A percentile compares a stretch with the other conserved stretches of the same genome.
These are phyloP conservation scores for Citrus sp. DNA, from an alignment of 345 rosid genomes.

Conservation along the genomic window DNA sequence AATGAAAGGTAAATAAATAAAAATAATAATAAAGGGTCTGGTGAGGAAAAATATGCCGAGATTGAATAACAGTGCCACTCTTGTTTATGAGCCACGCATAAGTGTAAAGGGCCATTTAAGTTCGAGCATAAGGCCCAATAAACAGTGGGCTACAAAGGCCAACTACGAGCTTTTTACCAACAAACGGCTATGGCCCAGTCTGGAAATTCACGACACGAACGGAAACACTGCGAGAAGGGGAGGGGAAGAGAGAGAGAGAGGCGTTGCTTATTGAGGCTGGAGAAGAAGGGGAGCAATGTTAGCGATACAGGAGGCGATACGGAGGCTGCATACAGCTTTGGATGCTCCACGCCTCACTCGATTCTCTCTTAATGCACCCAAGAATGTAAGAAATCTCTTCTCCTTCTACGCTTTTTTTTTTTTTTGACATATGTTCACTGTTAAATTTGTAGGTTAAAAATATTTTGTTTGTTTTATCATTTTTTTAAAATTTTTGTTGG, in stretches of 20 bases:
- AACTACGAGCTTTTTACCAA: neutral
- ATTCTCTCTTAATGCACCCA: slow-evolving; percentile 57
- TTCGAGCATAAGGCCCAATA: no score
- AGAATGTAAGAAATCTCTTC: slow-evolving; percentile 37
- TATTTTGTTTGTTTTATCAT: neutral
- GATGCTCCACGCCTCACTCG: slow-evolving; percentile 46
- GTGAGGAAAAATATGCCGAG: neutral
- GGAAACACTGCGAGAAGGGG: neutral
- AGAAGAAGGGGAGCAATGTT: slow-evolving; percentile 12
- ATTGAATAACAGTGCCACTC: neutral
- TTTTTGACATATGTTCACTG: neutral
- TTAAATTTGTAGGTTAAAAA: neutral
- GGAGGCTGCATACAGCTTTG: slow-evolving; percentile 34
- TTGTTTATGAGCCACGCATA: no score
- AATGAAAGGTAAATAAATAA: neutral
- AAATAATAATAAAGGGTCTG: no score
- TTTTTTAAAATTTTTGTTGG: neutral
- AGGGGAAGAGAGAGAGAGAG: neutral
- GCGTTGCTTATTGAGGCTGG: neutral
- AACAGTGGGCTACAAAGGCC: neutral
- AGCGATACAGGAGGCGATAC: slow-evolving; percentile 30
- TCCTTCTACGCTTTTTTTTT: neutral
- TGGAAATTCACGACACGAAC: no score
- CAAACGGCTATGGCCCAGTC: no score
- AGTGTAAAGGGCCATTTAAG: no score